phyloP scores from a whole-genome alignment of 352 stramenopile species.

The Blastocystis sp. region DNA sequence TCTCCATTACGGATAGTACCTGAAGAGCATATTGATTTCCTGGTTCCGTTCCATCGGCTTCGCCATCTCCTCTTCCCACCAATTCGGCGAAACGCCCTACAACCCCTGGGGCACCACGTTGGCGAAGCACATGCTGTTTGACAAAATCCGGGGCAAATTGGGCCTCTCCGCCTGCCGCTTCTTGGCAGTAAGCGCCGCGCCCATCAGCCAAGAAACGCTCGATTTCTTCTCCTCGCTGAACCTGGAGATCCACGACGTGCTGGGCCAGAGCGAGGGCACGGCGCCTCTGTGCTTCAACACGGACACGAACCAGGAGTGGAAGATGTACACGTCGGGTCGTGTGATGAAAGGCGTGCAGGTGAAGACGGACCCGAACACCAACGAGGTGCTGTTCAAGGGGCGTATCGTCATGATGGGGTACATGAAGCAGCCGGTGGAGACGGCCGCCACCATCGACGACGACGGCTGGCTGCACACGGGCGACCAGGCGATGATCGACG shows the following conservation, averaged over 20 bases:
- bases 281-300: slow-evolving; percentile 70
- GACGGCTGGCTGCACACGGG: slow-evolving; percentile 74
- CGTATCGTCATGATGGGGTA: slow-evolving; percentile 70
- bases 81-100: slow-evolving; percentile 82
- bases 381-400: slow-evolving; percentile 65
- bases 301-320: slow-evolving; percentile 71
- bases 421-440: slow-evolving; percentile 70
- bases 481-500: slow-evolving; percentile 73
- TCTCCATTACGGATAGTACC: slow-evolving; percentile 78
- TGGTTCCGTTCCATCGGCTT: slow-evolving; percentile 82
- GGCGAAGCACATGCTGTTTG: slow-evolving; percentile 81
- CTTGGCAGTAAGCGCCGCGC: slow-evolving; percentile 71
- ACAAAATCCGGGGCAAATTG: slow-evolving; percentile 63
- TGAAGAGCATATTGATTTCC: slow-evolving; percentile 85
- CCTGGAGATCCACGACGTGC: slow-evolving; percentile 75
- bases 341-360: slow-evolving; percentile 37
- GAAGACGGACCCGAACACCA: slow-evolving; percentile 35
- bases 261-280: slow-evolving; percentile 73
- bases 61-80: slow-evolving; percentile 74
- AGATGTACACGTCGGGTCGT: slow-evolving; percentile 32
- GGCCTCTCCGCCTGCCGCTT: slow-evolving; percentile 37
- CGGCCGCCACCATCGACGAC: slow-evolving; percentile 71
- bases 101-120: slow-evolving; percentile 82
- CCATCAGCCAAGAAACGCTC: slow-evolving; percentile 73
- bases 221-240: slow-evolving; percentile 75